Conservation (phyloP, 805 yeast genomes). For the Wickerhamiella parazyma region DNA sequence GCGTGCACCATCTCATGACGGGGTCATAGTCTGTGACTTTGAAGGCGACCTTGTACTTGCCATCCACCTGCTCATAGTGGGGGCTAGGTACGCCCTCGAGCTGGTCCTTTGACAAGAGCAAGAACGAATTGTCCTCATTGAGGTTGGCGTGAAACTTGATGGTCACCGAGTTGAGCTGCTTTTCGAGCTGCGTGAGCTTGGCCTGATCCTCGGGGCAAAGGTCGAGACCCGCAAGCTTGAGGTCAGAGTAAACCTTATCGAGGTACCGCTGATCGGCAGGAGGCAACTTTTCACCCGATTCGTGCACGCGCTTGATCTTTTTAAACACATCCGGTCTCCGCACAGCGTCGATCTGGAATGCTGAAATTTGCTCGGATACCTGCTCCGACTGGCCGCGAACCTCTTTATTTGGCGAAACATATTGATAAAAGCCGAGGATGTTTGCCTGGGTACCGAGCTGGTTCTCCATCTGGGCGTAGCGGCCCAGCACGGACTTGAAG, state of each 20-base stretch:
- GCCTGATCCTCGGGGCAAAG: conserved; percentile 42
- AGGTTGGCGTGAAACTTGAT: conserved; percentile 49
- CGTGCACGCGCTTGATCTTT: conserved; percentile 41
- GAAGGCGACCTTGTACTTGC: conserved; percentile 50
- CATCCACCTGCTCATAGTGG: conserved; percentile 40
- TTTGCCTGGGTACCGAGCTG: conserved; percentile 32
- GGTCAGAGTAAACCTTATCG: conserved; percentile 42
- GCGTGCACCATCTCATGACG: conserved; percentile 56
- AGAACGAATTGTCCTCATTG: conserved; percentile 54
- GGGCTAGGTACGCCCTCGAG: conserved; percentile 60
- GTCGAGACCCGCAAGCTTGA: conserved; percentile 56
- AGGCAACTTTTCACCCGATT: conserved; percentile 28
- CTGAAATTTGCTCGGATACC: conserved; percentile 45
- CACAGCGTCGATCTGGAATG: conserved; percentile 48
- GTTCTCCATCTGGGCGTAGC: conserved; percentile 31
- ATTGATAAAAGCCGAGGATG: conserved; percentile 54
- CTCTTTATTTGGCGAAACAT: conserved; percentile 51
- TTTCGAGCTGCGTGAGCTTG: conserved; percentile 43
- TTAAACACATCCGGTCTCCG: conserved; percentile 53
- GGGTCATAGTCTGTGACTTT: conserved; percentile 74
- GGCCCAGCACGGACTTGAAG: not conserved
- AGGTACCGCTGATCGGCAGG: conserved; percentile 45
- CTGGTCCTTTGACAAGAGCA: conserved; percentile 49
- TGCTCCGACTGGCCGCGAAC: conserved; percentile 57
- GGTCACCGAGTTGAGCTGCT: conserved; percentile 43